phyloP scores from a whole-genome alignment of 345 rosid genomes.

The Laguncularia racemosa region DNA sequence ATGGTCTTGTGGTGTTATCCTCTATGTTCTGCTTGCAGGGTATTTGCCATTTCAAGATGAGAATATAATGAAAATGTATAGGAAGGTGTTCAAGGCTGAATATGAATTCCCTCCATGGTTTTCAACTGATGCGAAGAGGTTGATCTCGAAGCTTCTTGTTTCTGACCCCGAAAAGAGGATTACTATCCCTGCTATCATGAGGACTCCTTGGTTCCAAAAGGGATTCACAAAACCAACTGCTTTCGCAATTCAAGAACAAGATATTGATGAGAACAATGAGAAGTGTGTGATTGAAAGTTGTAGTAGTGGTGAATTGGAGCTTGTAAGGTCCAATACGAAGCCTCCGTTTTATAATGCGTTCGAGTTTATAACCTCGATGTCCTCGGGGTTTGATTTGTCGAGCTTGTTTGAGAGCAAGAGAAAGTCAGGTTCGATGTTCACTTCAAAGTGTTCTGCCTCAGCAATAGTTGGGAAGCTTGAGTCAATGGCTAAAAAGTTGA shows the following conservation, averaged over 20 bases:
- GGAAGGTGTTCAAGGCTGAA: constrained; percentile 33
- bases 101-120: constrained; percentile 36
- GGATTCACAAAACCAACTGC: constrained; percentile 7
- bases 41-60: constrained; percentile 37
- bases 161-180: constrained; percentile 39
- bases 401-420: constrained; percentile 31
- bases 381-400: constrained; percentile 42
- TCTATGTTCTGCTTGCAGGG: constrained; percentile 33
- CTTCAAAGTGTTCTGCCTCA: constrained; percentile 33
- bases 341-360: constrained; percentile 35
- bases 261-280: constrained; percentile 9
- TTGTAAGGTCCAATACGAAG: constrained; percentile 11
- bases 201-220: constrained; percentile 30
- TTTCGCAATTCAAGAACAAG: constrained; percentile 11
- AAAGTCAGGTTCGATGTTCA: constrained; percentile 31
- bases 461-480: constrained; percentile 28
- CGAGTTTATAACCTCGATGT: constrained; percentile 44
- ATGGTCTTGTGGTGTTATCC: constrained; percentile 59
- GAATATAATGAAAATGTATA: constrained; percentile 33
- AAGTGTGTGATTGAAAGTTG: constrained; percentile 5
- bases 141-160: constrained; percentile 38
- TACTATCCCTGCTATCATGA: constrained; percentile 31
- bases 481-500: constrained; percentile 27
- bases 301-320: constrained; percentile 8
- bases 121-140: constrained; percentile 24